Percentiles rank a stretch among this genome's conserved stretches.
These are phyloP conservation scores for Fusarium napiforme DNA, from an alignment of 2,329 filamentous ascomycete species.

Conservation along the genomic window DNA sequence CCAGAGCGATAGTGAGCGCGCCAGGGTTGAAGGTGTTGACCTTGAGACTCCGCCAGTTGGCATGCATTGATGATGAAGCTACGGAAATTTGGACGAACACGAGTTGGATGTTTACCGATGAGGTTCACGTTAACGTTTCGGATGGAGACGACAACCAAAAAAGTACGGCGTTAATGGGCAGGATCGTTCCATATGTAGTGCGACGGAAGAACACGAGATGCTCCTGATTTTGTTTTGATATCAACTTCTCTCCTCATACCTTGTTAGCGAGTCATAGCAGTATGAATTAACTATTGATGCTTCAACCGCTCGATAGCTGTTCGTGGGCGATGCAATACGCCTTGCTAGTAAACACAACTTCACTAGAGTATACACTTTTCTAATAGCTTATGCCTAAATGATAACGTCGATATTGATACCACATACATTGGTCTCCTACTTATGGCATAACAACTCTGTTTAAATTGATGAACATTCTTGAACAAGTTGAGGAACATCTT, in stretches of 20 bases:
- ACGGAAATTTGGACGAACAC: constrained; percentile 21
- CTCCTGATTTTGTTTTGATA: constrained; percentile 33
- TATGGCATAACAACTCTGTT: background rate
- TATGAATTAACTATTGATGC: constrained; percentile 37
- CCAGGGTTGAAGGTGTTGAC: constrained; percentile 63
- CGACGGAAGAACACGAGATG: constrained; percentile 28
- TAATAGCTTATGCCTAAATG: constrained; percentile 14
- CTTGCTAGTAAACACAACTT: constrained; percentile 12
- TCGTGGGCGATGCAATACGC: constrained; percentile 2
- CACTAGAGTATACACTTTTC: constrained; percentile 26
- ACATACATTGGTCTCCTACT: background rate
- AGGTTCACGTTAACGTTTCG: constrained; percentile 4
- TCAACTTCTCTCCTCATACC: constrained; percentile 36
- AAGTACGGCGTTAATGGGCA: constrained; percentile 34
- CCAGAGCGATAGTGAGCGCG: constrained; percentile 65
- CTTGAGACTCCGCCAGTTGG: constrained; percentile 63
- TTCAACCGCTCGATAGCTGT: constrained; percentile 17
- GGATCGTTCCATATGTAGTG: constrained; percentile 23
- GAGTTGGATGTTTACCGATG: constrained; percentile 1
- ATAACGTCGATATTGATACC: constrained; percentile 22
- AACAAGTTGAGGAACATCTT: background rate
- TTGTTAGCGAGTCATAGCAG: constrained; percentile 36
- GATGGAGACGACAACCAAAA: constrained; percentile 17
- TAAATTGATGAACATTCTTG: background rate
- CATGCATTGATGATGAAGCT: constrained; percentile 40